These are phyloP conservation scores for Coniosporium apollinis DNA, from an alignment of 495 filamentous ascomycete genomes.

Conservation along the genomic window DNA sequence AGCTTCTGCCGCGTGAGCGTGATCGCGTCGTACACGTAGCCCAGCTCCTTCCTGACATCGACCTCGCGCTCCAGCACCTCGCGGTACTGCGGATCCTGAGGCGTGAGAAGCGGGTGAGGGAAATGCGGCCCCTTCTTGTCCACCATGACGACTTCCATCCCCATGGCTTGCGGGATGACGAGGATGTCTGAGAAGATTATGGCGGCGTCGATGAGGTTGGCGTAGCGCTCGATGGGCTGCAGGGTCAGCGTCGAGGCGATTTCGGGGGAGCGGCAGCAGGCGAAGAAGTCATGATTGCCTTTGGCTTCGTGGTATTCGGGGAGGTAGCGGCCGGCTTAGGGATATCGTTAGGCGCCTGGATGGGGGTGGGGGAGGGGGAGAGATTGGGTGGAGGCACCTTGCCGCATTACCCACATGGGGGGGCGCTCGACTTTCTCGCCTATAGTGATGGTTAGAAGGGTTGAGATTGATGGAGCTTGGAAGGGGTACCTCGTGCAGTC, in stretches of 20 bases:
- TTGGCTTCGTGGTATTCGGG: conserved; percentile 96
- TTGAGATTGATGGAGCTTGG: conserved; percentile 1
- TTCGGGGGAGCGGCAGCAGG: conserved; percentile 85
- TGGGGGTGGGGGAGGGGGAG: no score
- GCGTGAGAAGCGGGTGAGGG: conserved; percentile 61
- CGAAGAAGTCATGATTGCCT: conserved; percentile 81
- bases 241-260: conserved; percentile 81
- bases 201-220: conserved; percentile 80
- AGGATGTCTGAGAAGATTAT: conserved; percentile 99
- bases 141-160: conserved; percentile 92
- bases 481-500: conserved; percentile 58
- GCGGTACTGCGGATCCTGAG: conserved; percentile 64
- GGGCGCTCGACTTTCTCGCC: conserved; percentile 80
- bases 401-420: conserved; percentile 97
- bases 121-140: conserved; percentile 93
- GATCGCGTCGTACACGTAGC: conserved; percentile 92
- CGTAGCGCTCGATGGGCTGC: conserved; percentile 84
- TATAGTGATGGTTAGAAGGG: conserved; percentile 25
- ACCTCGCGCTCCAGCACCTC: conserved; percentile 60
- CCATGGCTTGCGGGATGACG: conserved; percentile 93
- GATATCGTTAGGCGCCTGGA: conserved; percentile 2
- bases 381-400: conserved; percentile 42
- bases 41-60: conserved; percentile 65
- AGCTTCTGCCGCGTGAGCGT: conserved; percentile 80
- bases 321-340: conserved; percentile 80